These are phyloP conservation scores for Coemansia sp. DNA, from an alignment of 192 early-diverging fungal genomes.

Conservation along the genomic window DNA sequence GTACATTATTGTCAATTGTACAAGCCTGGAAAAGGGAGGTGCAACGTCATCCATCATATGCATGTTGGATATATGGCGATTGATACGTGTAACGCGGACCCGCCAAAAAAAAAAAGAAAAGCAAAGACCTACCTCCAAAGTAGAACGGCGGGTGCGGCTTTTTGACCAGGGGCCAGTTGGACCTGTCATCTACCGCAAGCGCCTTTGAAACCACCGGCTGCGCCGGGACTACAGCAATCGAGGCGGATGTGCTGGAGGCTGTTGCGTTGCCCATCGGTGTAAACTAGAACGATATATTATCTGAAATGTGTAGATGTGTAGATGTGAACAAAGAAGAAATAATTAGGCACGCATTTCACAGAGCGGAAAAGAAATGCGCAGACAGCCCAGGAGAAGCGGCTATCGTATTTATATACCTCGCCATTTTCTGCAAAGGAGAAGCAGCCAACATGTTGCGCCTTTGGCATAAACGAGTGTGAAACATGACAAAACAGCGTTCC, in stretches of 20 bases:
- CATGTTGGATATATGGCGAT: background rate
- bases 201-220: background rate
- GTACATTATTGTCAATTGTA: background rate
- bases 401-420: background rate
- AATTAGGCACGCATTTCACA: background rate
- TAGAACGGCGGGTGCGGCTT: conserved; percentile 50
- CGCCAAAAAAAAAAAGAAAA: background rate
- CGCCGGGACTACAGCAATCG: background rate
- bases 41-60: background rate
- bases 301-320: too few species aligned
- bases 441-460: background rate
- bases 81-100: background rate
- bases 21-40: background rate
- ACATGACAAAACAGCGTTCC: background rate
- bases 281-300: background rate
- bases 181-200: background rate
- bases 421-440: background rate
- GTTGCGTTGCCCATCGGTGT: background rate
- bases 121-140: conserved; percentile 33
- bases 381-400: background rate
- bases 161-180: conserved; percentile 36
- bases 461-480: background rate
- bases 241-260: background rate
- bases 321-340: background rate
- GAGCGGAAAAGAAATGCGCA: background rate